Base-by-base conservation (phyloP, 1,284 basidiomycete genomes). In the Cutaneotrichosporon sp. region DNA sequence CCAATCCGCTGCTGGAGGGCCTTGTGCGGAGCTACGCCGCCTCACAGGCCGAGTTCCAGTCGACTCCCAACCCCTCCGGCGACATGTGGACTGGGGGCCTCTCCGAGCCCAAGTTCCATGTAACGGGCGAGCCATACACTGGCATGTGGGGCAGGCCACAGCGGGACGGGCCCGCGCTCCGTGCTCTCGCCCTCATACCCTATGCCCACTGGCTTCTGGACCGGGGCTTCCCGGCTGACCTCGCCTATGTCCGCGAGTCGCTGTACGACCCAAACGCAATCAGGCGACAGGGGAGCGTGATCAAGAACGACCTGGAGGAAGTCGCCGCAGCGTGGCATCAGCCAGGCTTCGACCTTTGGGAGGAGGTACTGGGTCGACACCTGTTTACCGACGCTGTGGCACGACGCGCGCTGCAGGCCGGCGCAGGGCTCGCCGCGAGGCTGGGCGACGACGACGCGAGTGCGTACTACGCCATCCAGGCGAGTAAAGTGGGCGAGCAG, bases 81-180 rank as follows among this genome's bases (percentile, higher is more conserved):
- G 71, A 72, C 10, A 71, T 77, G 5, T 61, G 46, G 47, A 61
- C 61, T n/a, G 79, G 79, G 9, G 78, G 79, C 1, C 54, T 80
- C 19, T 78, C 77, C n/a, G 80, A 81, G 59, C 79, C 79, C 32
- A 81, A 81, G 64, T 81, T 77, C 58, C 45, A 77, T 24, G 69
- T 74, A 6, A 63, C 77, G 54, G 74, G 75, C 14, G 64, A 61
- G 1, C 61, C 75, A 1, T 79, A 76, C 61, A 61, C 54, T 3
- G 74, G 61, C 5, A 48, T 54, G 33, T 79, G 77, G 78, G 78
- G 78, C 4, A 53, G 78, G 49, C 78, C 78, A 3, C 78, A 79
- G 48, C 59, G 70, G 20, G 79, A 80, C 49, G 79, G 79, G 0
- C 78, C 79, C 0, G 78, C 77, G 2, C 65, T 78, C 1, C 66